Evolutionary conservation across 2,329 filamentous ascomycete species (phyloP).

Genomic region (Colletotrichum kahawae): DNA sequence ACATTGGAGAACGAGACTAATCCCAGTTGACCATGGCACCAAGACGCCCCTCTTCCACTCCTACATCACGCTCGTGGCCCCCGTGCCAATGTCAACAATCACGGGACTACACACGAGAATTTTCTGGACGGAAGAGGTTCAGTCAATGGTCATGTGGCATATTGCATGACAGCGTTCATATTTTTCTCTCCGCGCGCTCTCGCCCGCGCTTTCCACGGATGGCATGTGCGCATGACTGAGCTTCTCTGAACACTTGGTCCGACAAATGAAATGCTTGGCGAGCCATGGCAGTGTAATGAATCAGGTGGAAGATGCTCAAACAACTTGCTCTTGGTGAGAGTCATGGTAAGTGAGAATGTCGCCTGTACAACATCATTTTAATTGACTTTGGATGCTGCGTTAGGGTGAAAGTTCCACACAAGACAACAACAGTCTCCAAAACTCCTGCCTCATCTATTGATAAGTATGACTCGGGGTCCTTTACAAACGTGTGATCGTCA

Average conservation of each 20-base stretch:
- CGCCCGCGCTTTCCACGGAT: background rate
- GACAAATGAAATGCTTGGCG: background rate
- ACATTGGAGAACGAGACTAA: background rate
- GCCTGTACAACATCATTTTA: background rate
- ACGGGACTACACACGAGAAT: accelerated
- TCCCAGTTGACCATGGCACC: background rate
- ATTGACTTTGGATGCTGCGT: background rate
- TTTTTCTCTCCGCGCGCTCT: background rate
- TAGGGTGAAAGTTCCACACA: background rate
- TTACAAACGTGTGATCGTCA: background rate
- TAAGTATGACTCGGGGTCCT: background rate
- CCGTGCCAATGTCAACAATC: background rate
- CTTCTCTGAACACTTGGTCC: background rate
- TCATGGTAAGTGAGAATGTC: background rate
- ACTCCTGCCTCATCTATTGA: background rate
- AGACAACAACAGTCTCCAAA: background rate
- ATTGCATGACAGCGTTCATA: background rate
- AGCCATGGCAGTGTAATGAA: accelerated
- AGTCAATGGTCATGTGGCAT: background rate
- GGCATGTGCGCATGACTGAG: background rate
- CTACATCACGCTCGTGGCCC: background rate
- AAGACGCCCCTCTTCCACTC: background rate
- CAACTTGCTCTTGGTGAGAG: background rate
- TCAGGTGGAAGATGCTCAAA: background rate
- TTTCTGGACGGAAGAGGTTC: background rate